Evolutionary conservation across 2,329 filamentous ascomycete species (phyloP).

Genomic region (Sporothrix phasma): DNA sequence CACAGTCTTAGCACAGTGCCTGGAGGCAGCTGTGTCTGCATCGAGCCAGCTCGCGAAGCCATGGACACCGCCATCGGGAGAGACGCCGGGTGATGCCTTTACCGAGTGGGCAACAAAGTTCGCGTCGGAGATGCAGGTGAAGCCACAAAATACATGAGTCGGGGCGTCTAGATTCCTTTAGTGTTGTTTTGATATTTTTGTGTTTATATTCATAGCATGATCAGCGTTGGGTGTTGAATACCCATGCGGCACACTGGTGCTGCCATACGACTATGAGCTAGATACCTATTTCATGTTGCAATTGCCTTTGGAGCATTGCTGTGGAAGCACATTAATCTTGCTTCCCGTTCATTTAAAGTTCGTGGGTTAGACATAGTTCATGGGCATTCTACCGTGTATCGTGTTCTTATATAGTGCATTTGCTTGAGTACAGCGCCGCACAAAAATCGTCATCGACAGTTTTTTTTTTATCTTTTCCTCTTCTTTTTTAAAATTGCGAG

Average conservation of each 20-base stretch:
- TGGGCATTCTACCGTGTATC: too few species aligned
- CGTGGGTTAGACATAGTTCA: too few species aligned
- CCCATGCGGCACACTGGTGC: background rate
- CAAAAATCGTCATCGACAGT: too few species aligned
- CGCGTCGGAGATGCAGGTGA: slow-evolving; percentile 24
- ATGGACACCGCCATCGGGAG: slow-evolving; percentile 43
- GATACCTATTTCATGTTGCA: background rate
- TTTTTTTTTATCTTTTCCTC: too few species aligned
- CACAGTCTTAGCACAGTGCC: slow-evolving; percentile 47
- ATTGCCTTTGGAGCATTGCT: background rate
- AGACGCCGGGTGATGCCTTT: slow-evolving; percentile 57
- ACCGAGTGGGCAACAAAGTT: slow-evolving; percentile 61
- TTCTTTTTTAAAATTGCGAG: too few species aligned
- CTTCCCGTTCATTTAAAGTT: background rate
- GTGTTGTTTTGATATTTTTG: background rate
- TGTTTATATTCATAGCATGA: background rate
- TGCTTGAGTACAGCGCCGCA: too few species aligned
- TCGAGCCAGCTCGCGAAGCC: slow-evolving; percentile 45
- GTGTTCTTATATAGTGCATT: too few species aligned
- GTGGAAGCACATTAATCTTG: background rate
- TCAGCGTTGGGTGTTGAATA: background rate
- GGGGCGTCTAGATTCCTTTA: background rate
- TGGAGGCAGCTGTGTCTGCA: slow-evolving; percentile 47
- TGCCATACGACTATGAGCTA: background rate
- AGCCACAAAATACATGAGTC: background rate